A percentile compares a stretch with the other conserved stretches of the same genome.
Evolutionary conservation across 495 filamentous ascomycete species (phyloP).

Genomic region (Alectoria sarmentosa): DNA sequence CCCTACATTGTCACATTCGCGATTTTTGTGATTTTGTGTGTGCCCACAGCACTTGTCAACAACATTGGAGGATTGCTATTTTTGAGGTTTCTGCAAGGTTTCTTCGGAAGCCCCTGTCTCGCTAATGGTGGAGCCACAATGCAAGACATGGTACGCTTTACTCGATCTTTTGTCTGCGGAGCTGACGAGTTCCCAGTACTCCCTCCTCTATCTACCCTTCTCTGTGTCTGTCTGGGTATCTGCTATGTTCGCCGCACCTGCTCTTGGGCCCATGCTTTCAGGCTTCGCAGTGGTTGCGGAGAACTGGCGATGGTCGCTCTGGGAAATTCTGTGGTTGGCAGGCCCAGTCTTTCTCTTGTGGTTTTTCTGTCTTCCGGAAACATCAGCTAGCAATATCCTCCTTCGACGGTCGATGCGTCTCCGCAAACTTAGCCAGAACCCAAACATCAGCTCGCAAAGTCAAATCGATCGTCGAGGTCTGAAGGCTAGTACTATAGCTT

Average conservation of each 20-base stretch:
- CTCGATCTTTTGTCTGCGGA: neutral
- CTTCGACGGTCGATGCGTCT: conserved; percentile 36
- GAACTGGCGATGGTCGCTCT: conserved; percentile 48
- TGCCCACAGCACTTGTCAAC: conserved; percentile 34
- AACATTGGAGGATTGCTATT: conserved; percentile 45
- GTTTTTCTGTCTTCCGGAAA: conserved; percentile 41
- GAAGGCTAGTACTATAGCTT: conserved; percentile 36
- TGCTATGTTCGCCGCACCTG: conserved; percentile 33
- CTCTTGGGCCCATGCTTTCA: conserved; percentile 51
- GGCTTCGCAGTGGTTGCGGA: conserved; percentile 50
- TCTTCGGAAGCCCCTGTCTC: conserved; percentile 40
- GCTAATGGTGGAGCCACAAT: conserved; percentile 33
- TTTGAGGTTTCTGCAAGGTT: conserved; percentile 44
- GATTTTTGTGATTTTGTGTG: conserved; percentile 44
- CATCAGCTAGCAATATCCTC: conserved; percentile 43
- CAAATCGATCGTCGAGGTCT: conserved; percentile 45
- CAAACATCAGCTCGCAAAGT: conserved; percentile 37
- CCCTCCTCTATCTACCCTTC: conserved; percentile 38
- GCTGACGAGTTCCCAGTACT: neutral
- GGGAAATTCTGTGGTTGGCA: conserved; percentile 40
- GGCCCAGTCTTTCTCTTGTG: conserved; percentile 41
- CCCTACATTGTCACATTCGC: conserved; percentile 39
- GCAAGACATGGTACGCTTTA: conserved; percentile 16
- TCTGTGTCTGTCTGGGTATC: conserved; percentile 44
- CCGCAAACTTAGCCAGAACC: conserved; percentile 34